Conservation (phyloP, 1,139 yeast species). For the Nakaseomyces bracarensis region DNA sequence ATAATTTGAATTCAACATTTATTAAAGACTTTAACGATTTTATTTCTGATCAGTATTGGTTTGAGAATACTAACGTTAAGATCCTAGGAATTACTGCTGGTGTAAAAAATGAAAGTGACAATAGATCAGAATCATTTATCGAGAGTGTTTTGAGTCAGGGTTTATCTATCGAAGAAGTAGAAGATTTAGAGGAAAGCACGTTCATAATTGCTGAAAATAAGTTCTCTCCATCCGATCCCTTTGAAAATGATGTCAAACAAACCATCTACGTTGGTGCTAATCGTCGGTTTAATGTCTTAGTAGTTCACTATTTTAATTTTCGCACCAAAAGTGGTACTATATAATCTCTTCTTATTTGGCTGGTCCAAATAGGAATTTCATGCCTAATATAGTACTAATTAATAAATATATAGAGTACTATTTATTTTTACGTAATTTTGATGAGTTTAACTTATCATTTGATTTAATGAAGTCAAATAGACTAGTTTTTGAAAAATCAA, state of each 20-base stretch:
- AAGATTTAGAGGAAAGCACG: conserved; percentile 23
- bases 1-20: conserved; percentile 18
- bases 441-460: conserved; percentile 39
- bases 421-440: conserved; percentile 21
- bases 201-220: conserved; percentile 23
- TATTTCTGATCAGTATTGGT: conserved; percentile 19
- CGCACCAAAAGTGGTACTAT: neutral
- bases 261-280: conserved; percentile 20
- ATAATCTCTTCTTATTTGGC: neutral
- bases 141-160: conserved; percentile 17
- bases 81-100: conserved; percentile 11
- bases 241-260: conserved; percentile 19
- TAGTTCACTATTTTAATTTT: conserved; percentile 19
- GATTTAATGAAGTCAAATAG: conserved; percentile 49
- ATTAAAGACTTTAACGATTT: conserved; percentile 13
- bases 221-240: conserved; percentile 17
- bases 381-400: too few relatives aligned
- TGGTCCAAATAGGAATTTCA: conserved; percentile 3
- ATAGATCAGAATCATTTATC: conserved; percentile 13
- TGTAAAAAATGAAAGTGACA: conserved; percentile 10
- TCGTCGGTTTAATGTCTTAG: conserved; percentile 20
- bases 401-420: neutral
- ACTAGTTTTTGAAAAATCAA: conserved; percentile 55
- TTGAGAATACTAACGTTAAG: conserved; percentile 14
- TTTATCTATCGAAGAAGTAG: conserved; percentile 11